Evolutionary conservation across 2,329 filamentous ascomycete species (phyloP).

Genomic region (Parafenestella ontariensis): DNA sequence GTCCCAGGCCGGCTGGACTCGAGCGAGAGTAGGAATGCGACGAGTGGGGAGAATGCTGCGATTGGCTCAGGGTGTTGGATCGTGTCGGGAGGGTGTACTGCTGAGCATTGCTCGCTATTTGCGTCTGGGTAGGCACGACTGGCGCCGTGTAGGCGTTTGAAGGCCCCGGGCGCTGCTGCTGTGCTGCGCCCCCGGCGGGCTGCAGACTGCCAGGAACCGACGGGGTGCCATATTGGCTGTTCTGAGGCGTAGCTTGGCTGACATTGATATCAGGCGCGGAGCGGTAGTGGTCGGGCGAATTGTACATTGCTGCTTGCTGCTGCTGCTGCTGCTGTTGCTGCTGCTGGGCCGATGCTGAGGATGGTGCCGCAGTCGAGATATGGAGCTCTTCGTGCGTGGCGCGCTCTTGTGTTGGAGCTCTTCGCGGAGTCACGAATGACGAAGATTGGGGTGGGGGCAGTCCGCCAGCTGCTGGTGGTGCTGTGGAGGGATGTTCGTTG

Average conservation of each 20-base stretch:
- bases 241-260: slow-evolving; percentile 62
- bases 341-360: slow-evolving; percentile 43
- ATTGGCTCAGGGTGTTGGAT: slow-evolving; percentile 68
- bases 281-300: slow-evolving; percentile 58
- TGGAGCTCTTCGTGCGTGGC: slow-evolving; percentile 65
- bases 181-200: slow-evolving; percentile 53
- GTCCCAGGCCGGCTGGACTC: slow-evolving; percentile 72
- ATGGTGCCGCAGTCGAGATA: slow-evolving; percentile 57
- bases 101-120: slow-evolving; percentile 59
- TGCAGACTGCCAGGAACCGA: slow-evolving; percentile 68
- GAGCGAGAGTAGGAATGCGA: slow-evolving; percentile 76
- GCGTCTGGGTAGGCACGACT: slow-evolving; percentile 63
- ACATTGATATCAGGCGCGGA: slow-evolving; percentile 64
- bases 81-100: slow-evolving; percentile 71
- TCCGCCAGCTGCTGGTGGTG: slow-evolving; percentile 41
- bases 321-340: slow-evolving; percentile 43
- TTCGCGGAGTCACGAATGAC: slow-evolving; percentile 60
- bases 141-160: slow-evolving; percentile 65
- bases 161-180: slow-evolving; percentile 61
- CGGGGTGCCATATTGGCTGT: slow-evolving; percentile 54
- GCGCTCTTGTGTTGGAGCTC: slow-evolving; percentile 52
- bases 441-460: slow-evolving; percentile 26
- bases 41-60: slow-evolving; percentile 46
- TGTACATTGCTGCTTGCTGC: slow-evolving; percentile 54
- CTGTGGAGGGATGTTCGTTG: slow-evolving; percentile 30